Conservation (phyloP, 306 rosid species). For the Prunus kanzakura region DNA sequence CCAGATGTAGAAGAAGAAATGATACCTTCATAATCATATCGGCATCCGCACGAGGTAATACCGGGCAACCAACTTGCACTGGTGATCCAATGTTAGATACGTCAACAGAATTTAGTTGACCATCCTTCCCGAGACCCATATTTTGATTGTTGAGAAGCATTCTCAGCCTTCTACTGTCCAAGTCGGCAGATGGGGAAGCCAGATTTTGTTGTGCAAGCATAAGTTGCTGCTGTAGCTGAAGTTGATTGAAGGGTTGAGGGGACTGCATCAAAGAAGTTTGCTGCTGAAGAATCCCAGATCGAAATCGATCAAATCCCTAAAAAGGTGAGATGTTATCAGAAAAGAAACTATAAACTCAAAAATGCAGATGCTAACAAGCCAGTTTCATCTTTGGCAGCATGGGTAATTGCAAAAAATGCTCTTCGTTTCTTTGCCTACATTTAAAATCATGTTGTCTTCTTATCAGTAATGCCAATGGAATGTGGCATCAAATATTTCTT, state of each 20-base stretch:
- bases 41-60: constrained; percentile 42
- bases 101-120: constrained; percentile 36
- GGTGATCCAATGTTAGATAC: constrained; percentile 40
- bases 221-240: constrained; percentile 50
- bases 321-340: constrained; percentile 23
- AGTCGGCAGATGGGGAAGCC: constrained; percentile 41
- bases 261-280: constrained; percentile 48
- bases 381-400: constrained; percentile 4
- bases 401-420: not conserved
- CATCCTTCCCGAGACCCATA: constrained; percentile 43
- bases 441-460: not conserved
- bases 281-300: constrained; percentile 47
- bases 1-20: constrained; percentile 10
- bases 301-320: constrained; percentile 58
- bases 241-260: constrained; percentile 46
- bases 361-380: not conserved
- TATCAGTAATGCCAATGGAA: not conserved
- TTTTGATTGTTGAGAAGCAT: constrained; percentile 41
- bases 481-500: no score
- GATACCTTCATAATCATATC: constrained; percentile 50
- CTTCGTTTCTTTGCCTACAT: not conserved
- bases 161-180: constrained; percentile 40
- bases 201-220: constrained; percentile 50
- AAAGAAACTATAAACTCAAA: not conserved
- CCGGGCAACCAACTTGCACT: constrained; percentile 45